phyloP scores from a whole-genome alignment of 129 eudicot genomes.

The Cynara cardunculus region DNA sequence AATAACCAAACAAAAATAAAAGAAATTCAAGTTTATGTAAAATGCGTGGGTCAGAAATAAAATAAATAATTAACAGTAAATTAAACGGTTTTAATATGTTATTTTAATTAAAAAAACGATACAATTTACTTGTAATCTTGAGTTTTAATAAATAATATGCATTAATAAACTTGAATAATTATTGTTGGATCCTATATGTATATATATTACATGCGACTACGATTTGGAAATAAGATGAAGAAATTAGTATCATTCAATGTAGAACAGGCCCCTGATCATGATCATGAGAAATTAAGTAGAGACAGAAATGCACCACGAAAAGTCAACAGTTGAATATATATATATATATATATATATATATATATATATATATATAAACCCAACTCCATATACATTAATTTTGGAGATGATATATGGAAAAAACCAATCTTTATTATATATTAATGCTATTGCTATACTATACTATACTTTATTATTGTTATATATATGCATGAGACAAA shows the following conservation, averaged over 20 bases:
- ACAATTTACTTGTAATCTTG: too few relatives aligned
- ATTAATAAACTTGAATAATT: background rate
- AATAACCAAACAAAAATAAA: too few relatives aligned
- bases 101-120: too few relatives aligned
- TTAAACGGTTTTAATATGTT: too few relatives aligned
- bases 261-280: background rate
- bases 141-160: too few relatives aligned
- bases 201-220: too few relatives aligned
- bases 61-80: too few relatives aligned
- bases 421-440: background rate
- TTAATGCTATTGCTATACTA: background rate
- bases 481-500: background rate
- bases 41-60: too few relatives aligned
- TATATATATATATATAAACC: background rate
- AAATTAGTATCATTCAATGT: background rate
- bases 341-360: background rate
- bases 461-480: background rate
- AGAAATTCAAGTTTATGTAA: too few relatives aligned
- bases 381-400: background rate
- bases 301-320: background rate
- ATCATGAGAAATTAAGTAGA: background rate
- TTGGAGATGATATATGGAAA: background rate
- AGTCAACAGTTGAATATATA: background rate
- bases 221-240: background rate
- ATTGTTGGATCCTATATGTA: too few relatives aligned